Conservation (phyloP, 441 rosid species). For the Erodium moschatum region DNA sequence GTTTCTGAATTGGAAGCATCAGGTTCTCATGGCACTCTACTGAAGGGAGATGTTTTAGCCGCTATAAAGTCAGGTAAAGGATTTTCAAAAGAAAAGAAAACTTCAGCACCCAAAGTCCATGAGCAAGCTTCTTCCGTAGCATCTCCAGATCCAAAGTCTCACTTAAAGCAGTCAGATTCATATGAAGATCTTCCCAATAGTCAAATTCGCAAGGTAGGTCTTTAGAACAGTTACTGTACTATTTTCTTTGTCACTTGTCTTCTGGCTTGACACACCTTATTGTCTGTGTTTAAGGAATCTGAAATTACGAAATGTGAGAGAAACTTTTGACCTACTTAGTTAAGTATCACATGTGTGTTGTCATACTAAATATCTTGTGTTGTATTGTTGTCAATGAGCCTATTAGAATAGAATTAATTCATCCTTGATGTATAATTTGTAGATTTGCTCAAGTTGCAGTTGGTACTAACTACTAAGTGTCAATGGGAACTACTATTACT, state of each 20-base stretch:
- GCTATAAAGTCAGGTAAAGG: slow-evolving; percentile 69
- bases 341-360: not conserved
- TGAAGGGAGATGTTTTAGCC: slow-evolving; percentile 73
- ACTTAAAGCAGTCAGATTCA: slow-evolving; percentile 39
- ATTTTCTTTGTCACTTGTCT: not conserved
- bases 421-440: not conserved
- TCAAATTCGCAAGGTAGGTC: slow-evolving; percentile 93
- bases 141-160: slow-evolving; percentile 34
- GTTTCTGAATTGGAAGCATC: slow-evolving; percentile 62
- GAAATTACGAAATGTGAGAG: not conserved
- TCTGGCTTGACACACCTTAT: not conserved
- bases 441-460: not conserved
- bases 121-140: slow-evolving; percentile 32
- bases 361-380: not conserved
- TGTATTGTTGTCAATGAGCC: not conserved
- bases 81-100: slow-evolving; percentile 39
- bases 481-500: not conserved
- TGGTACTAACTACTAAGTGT: not conserved
- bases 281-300: not conserved
- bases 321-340: not conserved
- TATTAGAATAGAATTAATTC: not conserved
- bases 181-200: slow-evolving; percentile 81
- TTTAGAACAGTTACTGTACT: not conserved
- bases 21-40: slow-evolving; percentile 74
- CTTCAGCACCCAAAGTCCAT: slow-evolving; percentile 32